Evolutionary conservation across 1,284 basidiomycete species (phyloP), one percentile per base, ranked within the genome.

Genomic region (Athelia psychrophila): DNA sequence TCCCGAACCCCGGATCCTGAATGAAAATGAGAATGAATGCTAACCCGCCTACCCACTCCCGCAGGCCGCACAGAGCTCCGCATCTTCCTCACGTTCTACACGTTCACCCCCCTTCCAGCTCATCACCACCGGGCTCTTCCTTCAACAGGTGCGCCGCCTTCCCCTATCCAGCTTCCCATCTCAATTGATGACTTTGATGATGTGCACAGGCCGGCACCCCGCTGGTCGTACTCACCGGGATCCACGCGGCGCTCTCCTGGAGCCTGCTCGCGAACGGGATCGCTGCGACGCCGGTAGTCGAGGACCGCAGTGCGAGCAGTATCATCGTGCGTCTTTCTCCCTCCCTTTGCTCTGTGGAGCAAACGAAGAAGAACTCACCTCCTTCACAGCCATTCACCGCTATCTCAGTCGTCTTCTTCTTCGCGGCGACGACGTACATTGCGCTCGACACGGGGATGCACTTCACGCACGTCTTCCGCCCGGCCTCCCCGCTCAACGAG

Each of bases 211-310:
- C 90, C 45, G 77, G 81, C 18, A 82, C 77, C 0, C 72, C 79
- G 1, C 75, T 95, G 25, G 79, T 85, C 8, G 79, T 82, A 16
- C 60, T 95, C 51, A 91, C 91, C 0, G 84, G 89, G 0, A 74
- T 95, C 5, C 92, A 86, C 66, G 81, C 81, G 3, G 77, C 85
- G 3, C 67, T 90, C 0, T 93, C 92, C 61, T 93, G 89, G 88
- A 61, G 82, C 3, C 73, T 95, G 48, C 72, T 95, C 45, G 88
- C 77, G 24, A 94, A 93, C 66, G 90, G 78, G 3, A 67, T 94
- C 50, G 80, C 95, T 23, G 86, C 89, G 30, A 90, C 88, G 10
- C 92, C 95, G 66, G 65, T 93, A 24, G 84, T 91, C 48, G 88
- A 91, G 59, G 93, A 95, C 61, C 91, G 91, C 10, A 91, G 91